Conservation (phyloP, 306 rosid genomes). For the Vachellia pachyceras region DNA sequence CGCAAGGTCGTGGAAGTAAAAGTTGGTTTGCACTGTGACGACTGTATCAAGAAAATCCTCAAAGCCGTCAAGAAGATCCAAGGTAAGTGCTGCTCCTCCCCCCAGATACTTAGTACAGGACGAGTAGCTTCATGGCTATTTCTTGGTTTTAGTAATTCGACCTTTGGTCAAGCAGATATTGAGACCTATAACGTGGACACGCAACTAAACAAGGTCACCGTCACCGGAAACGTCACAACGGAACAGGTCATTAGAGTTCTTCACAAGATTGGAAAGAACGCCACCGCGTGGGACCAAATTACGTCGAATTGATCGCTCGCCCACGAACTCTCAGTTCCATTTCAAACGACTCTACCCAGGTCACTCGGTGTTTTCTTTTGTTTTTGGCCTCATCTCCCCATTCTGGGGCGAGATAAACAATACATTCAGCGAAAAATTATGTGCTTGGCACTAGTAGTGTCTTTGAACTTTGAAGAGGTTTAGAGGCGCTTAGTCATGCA, state of each 20-base stretch:
- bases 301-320: slow-evolving; percentile 28
- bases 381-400: not conserved
- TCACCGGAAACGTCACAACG: slow-evolving; percentile 75
- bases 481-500: too few relatives aligned
- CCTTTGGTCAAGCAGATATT: slow-evolving; percentile 54
- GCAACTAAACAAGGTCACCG: slow-evolving; percentile 71
- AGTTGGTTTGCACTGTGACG: slow-evolving; percentile 86
- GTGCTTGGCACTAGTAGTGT: not conserved
- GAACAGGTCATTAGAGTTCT: slow-evolving; percentile 76
- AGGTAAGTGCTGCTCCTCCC: slow-evolving; percentile 54
- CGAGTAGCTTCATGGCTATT: too few relatives aligned
- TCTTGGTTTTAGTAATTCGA: not conserved
- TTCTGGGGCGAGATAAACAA: not conserved
- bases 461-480: too few relatives aligned
- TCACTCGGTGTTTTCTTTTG: not conserved
- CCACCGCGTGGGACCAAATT: slow-evolving; percentile 59
- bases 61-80: slow-evolving; percentile 84
- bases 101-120: too few relatives aligned
- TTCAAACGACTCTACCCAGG: not conserved
- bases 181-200: slow-evolving; percentile 81
- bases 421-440: not conserved
- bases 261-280: slow-evolving; percentile 77
- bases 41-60: slow-evolving; percentile 90
- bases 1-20: slow-evolving; percentile 82
- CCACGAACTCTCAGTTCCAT: not conserved